phyloP scores from a whole-genome alignment of 2,329 filamentous ascomycete genomes.

The Alternaria gansuensis region DNA sequence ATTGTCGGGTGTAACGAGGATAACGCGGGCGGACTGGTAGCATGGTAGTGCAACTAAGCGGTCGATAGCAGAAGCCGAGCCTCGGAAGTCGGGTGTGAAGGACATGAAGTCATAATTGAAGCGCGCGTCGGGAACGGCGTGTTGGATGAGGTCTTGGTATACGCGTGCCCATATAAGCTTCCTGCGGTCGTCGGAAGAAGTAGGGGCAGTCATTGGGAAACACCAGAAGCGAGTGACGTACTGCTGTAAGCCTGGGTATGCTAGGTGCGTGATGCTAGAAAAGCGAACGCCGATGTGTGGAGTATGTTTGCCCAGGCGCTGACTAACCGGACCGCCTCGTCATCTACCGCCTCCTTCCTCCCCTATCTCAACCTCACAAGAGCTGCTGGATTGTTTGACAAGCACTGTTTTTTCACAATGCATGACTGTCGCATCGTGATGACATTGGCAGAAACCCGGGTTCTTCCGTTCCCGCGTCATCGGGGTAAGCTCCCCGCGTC shows the following conservation, averaged over 20 bases:
- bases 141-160: conserved; percentile 50
- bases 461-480: conserved; percentile 9
- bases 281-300: background rate
- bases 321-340: conserved; percentile 5
- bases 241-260: conserved; percentile 7
- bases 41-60: conserved; percentile 44
- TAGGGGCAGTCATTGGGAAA: conserved; percentile 28
- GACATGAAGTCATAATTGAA: conserved; percentile 56
- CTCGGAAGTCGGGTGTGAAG: conserved; percentile 57
- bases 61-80: conserved; percentile 48
- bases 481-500: conserved; percentile 4
- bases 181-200: conserved; percentile 23
- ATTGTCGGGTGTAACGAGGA: conserved; percentile 58
- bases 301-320: background rate
- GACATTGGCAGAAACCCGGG: background rate
- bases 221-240: background rate
- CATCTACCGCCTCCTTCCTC: too few species aligned
- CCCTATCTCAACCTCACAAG: too few species aligned
- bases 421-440: background rate
- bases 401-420: background rate
- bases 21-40: conserved; percentile 43
- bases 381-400: background rate
- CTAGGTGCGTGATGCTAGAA: background rate
- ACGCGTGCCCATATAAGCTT: conserved; percentile 42
- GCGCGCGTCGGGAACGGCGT: conserved; percentile 57